These are phyloP conservation scores for Naganishia friedmannii DNA, from an alignment of 768 basidiomycete genomes.

Conservation along the genomic window DNA sequence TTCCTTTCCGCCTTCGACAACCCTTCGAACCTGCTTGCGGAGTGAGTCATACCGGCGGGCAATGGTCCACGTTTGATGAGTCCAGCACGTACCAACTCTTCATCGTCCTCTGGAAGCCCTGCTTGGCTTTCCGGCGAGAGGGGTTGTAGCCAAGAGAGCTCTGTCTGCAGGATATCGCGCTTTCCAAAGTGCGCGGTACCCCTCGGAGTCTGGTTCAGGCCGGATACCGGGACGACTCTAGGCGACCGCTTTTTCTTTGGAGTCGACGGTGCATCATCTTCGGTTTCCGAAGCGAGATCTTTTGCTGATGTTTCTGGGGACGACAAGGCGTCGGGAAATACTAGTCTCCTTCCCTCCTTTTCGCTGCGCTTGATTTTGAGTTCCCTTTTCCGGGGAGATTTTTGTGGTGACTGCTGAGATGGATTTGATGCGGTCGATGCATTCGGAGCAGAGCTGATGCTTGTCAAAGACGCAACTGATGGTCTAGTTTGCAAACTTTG, in stretches of 20 bases:
- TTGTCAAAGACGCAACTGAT: constrained; percentile 6
- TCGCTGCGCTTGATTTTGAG: constrained; percentile 26
- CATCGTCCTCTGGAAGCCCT: not conserved
- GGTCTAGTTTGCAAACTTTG: constrained; percentile 14
- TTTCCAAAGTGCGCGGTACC: not conserved
- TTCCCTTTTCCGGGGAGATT: constrained; percentile 12
- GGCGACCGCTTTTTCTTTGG: constrained; percentile 10
- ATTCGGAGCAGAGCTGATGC: not conserved
- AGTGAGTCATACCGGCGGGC: constrained; percentile 14
- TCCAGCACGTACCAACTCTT: not conserved
- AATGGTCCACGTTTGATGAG: constrained; percentile 3
- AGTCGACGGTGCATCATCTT: not conserved
- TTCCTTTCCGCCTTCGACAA: constrained; percentile 21
- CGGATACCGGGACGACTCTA: not conserved
- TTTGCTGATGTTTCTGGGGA: constrained; percentile 20
- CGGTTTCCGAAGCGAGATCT: constrained; percentile 6
- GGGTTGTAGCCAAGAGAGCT: constrained; percentile 8
- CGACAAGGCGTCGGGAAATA: constrained; percentile 27
- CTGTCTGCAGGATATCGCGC: not conserved
- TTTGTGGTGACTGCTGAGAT: not conserved
- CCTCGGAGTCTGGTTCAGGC: constrained; percentile 1
- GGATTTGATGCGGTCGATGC: not conserved
- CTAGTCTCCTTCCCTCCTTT: constrained; percentile 28
- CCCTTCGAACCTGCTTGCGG: constrained; percentile 20
- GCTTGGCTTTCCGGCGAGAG: not conserved